Base-by-base conservation (phyloP, 805 yeast genomes). In the Kodamaea neixiangensis region DNA sequence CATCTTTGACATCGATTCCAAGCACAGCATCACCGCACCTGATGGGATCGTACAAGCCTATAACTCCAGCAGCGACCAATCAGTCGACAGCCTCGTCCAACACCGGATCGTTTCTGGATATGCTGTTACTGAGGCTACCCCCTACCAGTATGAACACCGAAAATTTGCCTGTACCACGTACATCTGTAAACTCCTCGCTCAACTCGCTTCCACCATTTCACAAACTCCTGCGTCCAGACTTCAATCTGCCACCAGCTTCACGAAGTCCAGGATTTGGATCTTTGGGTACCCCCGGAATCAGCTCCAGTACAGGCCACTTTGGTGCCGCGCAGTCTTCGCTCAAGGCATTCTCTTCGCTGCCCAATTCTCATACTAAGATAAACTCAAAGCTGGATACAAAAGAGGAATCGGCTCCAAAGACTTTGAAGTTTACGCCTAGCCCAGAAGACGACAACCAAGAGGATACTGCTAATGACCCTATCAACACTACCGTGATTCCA, bases 181-280 rank as follows among this genome's bases (percentile, higher is more conserved):
- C 46, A 2, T 25, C 46, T 25, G 7, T 17, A 10, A 15, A 37
- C 25, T 44, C 46, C 3, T 14, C 46, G n/a, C 2, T 33, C 5
- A 37, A 31, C 13, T 31, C 46, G 4, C 46, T 44, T 44, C 46
- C 46, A 14, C 46, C 46, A 10, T 44, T 44, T 39, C 38, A 44
- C 22, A 13, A 18, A 22, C 46, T 44, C 18, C 39, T 34, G 48
- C 48, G 42, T 29, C 34, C 47, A 11, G 29, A 18, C 19, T 44
- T 44, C 15, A 14, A 29, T 10, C 47, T 29, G 33, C 47, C 47
- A 18, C 29, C 25, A 31, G 14, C 15, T 14, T 35, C 34, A 42
- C 31, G n/a, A n/a, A 25, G 31, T 25, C 13, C 31, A 9, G 31
- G 31, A 25, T 25, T 9, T 13, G 31, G 31, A 25, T 25, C 31